These are phyloP conservation scores for Ophiosphaerella narmari DNA, from an alignment of 2,329 filamentous ascomycete species.

Conservation along the genomic window DNA sequence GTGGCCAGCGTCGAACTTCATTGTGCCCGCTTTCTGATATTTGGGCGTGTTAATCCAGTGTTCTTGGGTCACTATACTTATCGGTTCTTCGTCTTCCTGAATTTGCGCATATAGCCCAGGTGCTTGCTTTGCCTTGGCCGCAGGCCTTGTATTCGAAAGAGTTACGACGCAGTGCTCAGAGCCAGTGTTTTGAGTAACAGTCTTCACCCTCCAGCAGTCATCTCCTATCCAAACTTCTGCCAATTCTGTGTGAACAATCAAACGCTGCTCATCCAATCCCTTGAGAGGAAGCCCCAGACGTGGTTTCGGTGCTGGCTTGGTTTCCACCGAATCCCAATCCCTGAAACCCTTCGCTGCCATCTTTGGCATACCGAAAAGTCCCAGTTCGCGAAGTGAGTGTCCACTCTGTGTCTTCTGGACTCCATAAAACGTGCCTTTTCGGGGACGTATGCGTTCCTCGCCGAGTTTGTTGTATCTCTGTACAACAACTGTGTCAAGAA, in stretches of 20 bases:
- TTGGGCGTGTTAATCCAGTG: not conserved
- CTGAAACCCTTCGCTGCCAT: not conserved
- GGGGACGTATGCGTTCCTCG: constrained; percentile 1
- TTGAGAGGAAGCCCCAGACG: not conserved
- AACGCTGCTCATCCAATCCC: no score
- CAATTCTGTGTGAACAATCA: no score
- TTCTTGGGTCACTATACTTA: not conserved
- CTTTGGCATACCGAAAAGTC: not conserved
- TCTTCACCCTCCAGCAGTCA: not conserved
- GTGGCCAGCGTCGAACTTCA: not conserved
- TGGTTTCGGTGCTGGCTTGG: not conserved
- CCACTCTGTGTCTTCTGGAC: not conserved
- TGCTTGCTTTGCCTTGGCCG: no score
- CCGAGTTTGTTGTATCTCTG: not conserved
- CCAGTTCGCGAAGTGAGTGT: not conserved
- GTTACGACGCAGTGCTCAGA: not conserved
- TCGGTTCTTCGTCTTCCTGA: not conserved
- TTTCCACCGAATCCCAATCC: not conserved
- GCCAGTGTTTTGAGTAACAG: not conserved
- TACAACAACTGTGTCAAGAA: not conserved
- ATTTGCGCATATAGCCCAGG: not conserved
- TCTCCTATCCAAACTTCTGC: not conserved
- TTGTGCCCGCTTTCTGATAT: not conserved
- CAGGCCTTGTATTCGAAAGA: not conserved
- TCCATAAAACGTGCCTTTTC: not conserved